Evolutionary conservation across 345 rosid genomes (phyloP), one percentile per base, ranked within the genome.

Genomic region (Eucalyptus marginata): DNA sequence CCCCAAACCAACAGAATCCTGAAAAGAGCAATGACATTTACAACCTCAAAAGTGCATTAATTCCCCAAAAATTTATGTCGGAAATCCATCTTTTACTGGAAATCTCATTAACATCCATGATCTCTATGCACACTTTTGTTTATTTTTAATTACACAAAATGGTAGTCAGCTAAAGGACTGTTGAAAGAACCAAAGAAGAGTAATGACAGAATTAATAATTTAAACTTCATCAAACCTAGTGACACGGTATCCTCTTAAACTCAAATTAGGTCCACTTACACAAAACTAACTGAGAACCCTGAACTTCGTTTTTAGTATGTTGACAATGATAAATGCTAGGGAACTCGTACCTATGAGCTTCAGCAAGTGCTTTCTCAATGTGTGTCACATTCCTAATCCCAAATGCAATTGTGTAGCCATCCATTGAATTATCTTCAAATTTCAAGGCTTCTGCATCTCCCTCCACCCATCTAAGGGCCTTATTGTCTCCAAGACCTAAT

Each of bases 331-430:
- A 76, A 40, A 76, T 76, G 27, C 15, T 44, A 40, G 47, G 84
- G 84, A 76, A 76, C 47, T 76, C 47, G 1, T 86, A 94, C 98
- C 98, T 94, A 88, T 96, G 93, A 86, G 99, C 99, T 93, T 98
- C 99, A 49, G 96, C 92, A 10, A 98, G 97, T 90, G 90, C 97
- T 92, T 96, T 98, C 92, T 97, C 99, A 46, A 98, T 95, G 92
- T 96, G 99, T 13, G 99, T 98, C 58, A 97, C 99, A 93, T 98
- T 98, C 92, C 99, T 95, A 71, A 98, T 98, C 86, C 99, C 99
- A 93, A 98, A 98, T 86, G 99, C 99, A 90, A 98, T 94, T 59
- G 99, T 95, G 93, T 96, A 98, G 81, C 98, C 97, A 93, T 98
- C 99, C 99, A 98, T 94, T 64, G 97, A 94, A 90, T 93, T 90